These are phyloP conservation scores for Pythium pyrilobum DNA, from an alignment of 352 stramenopile species.

Conservation along the genomic window DNA sequence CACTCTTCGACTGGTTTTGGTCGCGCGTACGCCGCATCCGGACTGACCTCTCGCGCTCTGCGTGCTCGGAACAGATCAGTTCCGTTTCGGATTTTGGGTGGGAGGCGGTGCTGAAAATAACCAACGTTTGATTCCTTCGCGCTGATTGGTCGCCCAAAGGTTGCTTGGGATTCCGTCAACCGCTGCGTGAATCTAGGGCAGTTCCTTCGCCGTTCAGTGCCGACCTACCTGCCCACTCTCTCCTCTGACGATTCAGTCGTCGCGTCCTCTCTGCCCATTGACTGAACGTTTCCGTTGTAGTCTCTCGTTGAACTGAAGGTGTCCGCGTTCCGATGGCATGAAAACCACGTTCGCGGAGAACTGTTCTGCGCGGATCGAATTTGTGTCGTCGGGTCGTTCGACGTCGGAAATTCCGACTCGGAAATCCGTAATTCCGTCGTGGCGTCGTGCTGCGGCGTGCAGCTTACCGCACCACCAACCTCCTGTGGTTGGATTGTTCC, in stretches of 20 bases:
- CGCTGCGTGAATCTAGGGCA: not conserved
- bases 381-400: not conserved
- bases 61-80: not conserved
- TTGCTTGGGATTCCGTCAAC: slow-evolving; percentile 8
- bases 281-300: too few species aligned
- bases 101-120: slow-evolving; percentile 8
- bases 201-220: too few species aligned
- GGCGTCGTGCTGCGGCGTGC: not conserved
- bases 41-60: not conserved
- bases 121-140: slow-evolving; percentile 7
- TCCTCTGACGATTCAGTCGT: too few species aligned
- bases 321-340: too few species aligned
- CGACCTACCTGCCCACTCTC: not conserved
- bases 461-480: not conserved
- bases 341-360: too few species aligned
- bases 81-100: not conserved
- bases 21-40: not conserved
- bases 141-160: slow-evolving; percentile 10
- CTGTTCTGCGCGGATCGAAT: not conserved
- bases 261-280: too few species aligned
- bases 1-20: not conserved
- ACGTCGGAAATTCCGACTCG: not conserved
- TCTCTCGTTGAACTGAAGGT: too few species aligned
- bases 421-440: not conserved
- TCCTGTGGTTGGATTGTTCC: not conserved